phyloP scores from a whole-genome alignment of 768 basidiomycete species.

The Leccinellum albellum region DNA sequence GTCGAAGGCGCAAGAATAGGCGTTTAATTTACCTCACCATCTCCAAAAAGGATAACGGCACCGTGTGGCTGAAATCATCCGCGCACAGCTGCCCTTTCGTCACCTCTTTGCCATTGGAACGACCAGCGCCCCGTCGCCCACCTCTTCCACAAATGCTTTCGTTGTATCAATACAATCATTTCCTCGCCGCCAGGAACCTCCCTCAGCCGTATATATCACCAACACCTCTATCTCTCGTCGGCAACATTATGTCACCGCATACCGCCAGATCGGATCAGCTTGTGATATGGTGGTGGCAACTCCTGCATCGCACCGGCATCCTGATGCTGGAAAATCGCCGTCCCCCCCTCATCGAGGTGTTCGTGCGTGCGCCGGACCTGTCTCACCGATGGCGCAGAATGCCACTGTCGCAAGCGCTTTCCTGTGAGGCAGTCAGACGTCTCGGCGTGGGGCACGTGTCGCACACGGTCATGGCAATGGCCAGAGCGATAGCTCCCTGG shows the following conservation, averaged over 20 bases:
- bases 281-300: constrained; percentile 27
- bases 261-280: neutral
- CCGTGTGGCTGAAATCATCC: constrained; percentile 48
- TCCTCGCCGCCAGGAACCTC: no score
- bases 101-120: constrained; percentile 57
- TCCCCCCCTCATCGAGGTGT: neutral
- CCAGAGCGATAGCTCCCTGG: neutral
- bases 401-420: constrained; percentile 19
- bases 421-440: neutral
- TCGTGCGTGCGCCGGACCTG: neutral
- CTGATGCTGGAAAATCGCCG: constrained; percentile 14
- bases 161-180: no score
- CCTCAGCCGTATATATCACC: neutral
- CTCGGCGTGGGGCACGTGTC: neutral
- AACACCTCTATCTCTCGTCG: neutral
- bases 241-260: neutral
- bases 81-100: constrained; percentile 37
- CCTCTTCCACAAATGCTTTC: constrained; percentile 15
- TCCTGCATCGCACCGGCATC: constrained; percentile 19
- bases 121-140: constrained; percentile 35
- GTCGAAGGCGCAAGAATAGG: constrained; percentile 56
- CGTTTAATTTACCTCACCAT: constrained; percentile 50
- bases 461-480: neutral
- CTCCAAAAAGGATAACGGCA: constrained; percentile 51
- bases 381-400: constrained; percentile 17